A percentile compares a stretch with the other conserved stretches of the same genome.
These are phyloP conservation scores for Osmanthus fragrans DNA, from an alignment of 257 asterid genomes.

Conservation along the genomic window DNA sequence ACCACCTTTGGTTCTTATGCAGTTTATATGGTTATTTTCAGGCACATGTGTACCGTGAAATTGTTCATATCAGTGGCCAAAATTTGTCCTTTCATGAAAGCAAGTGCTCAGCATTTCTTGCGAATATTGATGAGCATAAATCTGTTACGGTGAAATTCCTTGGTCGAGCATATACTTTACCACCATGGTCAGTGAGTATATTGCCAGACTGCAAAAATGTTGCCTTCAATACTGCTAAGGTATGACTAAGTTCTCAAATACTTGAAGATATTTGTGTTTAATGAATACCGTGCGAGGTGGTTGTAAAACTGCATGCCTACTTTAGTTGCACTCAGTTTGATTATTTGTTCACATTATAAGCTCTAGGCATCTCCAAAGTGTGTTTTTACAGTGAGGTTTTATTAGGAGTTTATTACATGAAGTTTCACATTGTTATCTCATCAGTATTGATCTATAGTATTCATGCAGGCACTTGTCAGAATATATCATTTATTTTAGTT, in stretches of 20 bases:
- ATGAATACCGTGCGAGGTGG: neutral
- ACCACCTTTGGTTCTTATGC: constrained; percentile 12
- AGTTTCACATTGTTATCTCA: neutral
- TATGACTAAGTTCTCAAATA: constrained; percentile 22
- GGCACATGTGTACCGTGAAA: constrained; percentile 76
- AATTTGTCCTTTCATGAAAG: constrained; percentile 28
- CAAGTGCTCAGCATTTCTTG: constrained; percentile 84
- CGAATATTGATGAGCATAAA: constrained; percentile 78
- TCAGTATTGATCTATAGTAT: neutral
- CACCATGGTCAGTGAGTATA: constrained; percentile 94
- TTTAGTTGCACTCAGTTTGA: neutral
- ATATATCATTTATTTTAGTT: neutral
- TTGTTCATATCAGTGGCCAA: constrained; percentile 20
- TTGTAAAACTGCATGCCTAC: neutral
- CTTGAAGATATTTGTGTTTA: constrained; percentile 7
- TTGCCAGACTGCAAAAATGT: constrained; percentile 79
- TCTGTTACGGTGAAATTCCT: constrained; percentile 62
- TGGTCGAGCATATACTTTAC: constrained; percentile 60
- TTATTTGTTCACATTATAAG: neutral
- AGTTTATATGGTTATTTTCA: constrained; percentile 30
- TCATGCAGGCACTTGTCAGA: neutral
- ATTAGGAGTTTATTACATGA: neutral
- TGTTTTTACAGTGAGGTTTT: neutral
- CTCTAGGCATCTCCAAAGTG: neutral
- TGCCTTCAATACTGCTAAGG: constrained; percentile 89